Conservation (phyloP, 2,329 filamentous ascomycete genomes). For the Hypomyces rosellus region DNA sequence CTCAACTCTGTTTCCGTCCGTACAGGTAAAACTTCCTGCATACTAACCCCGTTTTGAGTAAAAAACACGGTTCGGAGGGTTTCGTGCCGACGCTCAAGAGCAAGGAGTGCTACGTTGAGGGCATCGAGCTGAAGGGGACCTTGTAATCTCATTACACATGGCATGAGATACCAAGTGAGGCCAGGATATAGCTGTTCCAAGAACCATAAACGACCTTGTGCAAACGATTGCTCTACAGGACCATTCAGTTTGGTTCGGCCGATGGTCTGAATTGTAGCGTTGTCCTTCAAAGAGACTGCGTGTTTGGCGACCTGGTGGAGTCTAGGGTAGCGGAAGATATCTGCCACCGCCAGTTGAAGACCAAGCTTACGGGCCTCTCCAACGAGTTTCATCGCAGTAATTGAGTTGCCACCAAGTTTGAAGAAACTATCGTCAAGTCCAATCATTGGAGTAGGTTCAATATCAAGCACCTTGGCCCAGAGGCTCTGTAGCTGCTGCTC, state of each 20-base stretch:
- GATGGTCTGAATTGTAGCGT: too few relatives aligned
- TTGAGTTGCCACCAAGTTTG: constrained; percentile 41
- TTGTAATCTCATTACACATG: constrained; percentile 4
- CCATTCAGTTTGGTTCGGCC: not conserved
- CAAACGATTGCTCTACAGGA: constrained; percentile 10
- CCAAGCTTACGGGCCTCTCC: not conserved
- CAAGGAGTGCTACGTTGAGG: constrained; percentile 1
- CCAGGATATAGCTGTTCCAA: constrained; percentile 9
- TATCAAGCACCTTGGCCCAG: constrained; percentile 31
- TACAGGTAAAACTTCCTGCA: constrained; percentile 11
- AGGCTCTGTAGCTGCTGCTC: constrained; percentile 22
- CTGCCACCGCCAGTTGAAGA: constrained; percentile 3
- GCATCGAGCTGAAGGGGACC: constrained; percentile 1
- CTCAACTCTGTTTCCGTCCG: not conserved
- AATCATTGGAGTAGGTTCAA: constrained; percentile 26
- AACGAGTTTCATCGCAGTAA: constrained; percentile 41
- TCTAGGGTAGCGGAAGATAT: constrained; percentile 8
- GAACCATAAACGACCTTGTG: constrained; percentile 11
- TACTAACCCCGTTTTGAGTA: constrained; percentile 3
- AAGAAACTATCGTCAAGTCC: constrained; percentile 42
- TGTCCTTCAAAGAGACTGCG: too few relatives aligned
- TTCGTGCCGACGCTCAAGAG: constrained; percentile 7
- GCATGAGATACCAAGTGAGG: constrained; percentile 10
- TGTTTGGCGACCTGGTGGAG: not conserved
- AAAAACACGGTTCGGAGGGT: constrained; percentile 8